Evolutionary conservation across 2,329 filamentous ascomycete species (phyloP), one percentile per base, ranked within the genome.

Genomic region (Paracoccidioides lutzii): DNA sequence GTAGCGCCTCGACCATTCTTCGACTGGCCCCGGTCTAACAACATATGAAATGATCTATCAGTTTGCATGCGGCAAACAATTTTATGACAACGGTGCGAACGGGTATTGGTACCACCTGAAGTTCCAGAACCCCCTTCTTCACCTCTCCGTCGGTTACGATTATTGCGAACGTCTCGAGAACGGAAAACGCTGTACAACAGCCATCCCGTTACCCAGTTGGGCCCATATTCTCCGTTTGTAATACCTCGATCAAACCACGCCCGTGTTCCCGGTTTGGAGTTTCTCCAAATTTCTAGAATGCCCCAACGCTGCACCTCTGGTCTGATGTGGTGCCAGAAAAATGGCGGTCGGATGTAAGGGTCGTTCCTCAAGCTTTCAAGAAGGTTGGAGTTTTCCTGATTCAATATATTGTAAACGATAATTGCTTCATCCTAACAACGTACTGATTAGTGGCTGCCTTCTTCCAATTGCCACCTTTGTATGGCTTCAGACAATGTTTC

Each of bases 141-240:
- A 14, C 66, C 68, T 61, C 67, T 68, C 51, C 71, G 64, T 57
- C 72, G 67, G 62, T 73, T 74, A 30, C 73, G 70, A 64, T 75
- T 74, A 62, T 75, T 75, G 52, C 73, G 66, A 55, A 73, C 69
- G 64, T 75, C 73, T 53, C 73, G 63, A 22, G 72, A 74, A n/a
- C 73, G 70, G 62, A 75, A 75, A 33, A 75, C 73, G 58, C 72
- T 75, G 61, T 75, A 75, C 60, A 75, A 62, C 64, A 75, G 64
- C 73, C 73, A 75, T 14, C 71, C 68, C 0, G 72, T 70, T 12
- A 75, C 73, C 73, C 73, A 75, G 56, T 75, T 75, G 5, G 73
- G 73, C 6, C 69, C 71, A 57, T 74, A 71, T 61, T 75, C 73
- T 57, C 72, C 71, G 33, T 65, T 67, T 1, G 71, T 74, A 22